Conservation (phyloP, 2,329 filamentous ascomycete species). For the Fusarium kyushuense region DNA sequence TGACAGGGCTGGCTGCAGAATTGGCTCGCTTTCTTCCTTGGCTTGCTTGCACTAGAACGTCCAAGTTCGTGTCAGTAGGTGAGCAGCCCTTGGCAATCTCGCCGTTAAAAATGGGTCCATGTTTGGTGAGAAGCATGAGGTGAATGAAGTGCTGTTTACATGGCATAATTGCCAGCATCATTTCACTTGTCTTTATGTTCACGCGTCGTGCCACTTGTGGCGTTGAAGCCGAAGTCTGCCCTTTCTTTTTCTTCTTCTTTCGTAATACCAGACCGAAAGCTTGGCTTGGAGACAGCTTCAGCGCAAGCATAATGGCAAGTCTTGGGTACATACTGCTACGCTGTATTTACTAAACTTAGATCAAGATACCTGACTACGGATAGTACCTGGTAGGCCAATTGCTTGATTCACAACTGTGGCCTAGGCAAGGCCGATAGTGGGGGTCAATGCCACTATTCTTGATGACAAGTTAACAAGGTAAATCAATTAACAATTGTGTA, state of each 20-base stretch:
- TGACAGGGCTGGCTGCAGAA: slow-evolving; percentile 27
- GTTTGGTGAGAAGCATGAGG: neutral
- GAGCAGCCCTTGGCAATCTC: slow-evolving; percentile 40
- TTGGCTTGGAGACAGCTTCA: slow-evolving; percentile 13
- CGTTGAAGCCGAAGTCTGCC: slow-evolving; percentile 8
- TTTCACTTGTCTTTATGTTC: slow-evolving; percentile 8
- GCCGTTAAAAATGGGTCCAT: slow-evolving; percentile 17
- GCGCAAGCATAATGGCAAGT: slow-evolving; percentile 9
- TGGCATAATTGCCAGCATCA: slow-evolving; percentile 39
- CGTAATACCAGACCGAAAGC: slow-evolving; percentile 15
- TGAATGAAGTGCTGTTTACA: slow-evolving; percentile 17
- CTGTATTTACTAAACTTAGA: neutral
- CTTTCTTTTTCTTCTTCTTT: neutral
- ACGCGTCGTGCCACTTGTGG: slow-evolving; percentile 16
- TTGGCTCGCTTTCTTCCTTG: slow-evolving; percentile 25
- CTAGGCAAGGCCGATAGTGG: slow-evolving; percentile 23
- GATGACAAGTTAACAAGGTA: slow-evolving; percentile 1
- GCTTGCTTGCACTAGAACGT: slow-evolving; percentile 27
- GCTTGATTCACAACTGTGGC: slow-evolving; percentile 7
- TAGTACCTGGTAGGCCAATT: neutral
- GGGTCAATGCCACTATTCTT: slow-evolving; percentile 21
- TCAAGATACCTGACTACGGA: neutral
- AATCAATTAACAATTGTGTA: neutral
- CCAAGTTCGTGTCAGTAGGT: slow-evolving; percentile 38
- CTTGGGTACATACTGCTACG: neutral